Evolutionary conservation across 176 grass and related monocot species (phyloP), one percentile per base, ranked within the genome.

Genomic region (Oryza glaberrima): DNA sequence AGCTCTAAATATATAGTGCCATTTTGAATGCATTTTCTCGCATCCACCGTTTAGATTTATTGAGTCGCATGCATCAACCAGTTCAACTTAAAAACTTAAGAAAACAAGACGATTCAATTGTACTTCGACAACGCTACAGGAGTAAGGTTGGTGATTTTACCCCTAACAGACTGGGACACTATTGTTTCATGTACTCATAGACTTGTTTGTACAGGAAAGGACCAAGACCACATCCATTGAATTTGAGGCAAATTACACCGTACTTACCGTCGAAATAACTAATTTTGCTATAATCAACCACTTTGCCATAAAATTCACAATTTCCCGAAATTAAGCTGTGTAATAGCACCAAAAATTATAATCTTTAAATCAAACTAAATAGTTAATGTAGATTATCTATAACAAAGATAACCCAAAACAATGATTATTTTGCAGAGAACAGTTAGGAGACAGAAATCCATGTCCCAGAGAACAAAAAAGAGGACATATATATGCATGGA

Each of bases 401-500:
- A 32, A 32, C 30, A 32, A 32, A 32, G 35, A 36, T 5, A 35
- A 36, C 4, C 0, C 4, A 36, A 36, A 20, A 15, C 38, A 11
- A 2, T 45, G 44, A 52, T 23, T 54, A 14, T 30, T 7, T 20
- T 41, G 64, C 13, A 45, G 41, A 67, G 23, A 71, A 35, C 25
- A 23, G 34, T 49, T 79, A 54, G 32, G 40, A 77, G 82, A 79
- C 52, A 86, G 9, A 30, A 41, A 36, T 51, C 13, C 68, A 69
- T 79, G 84, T 51, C 54, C 47, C 70, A 34, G 54, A 58, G 54
- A n/a, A 58, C 47, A 9, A 72, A 75, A 32, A 85, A 30, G 23
- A 66, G 45, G 45, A 45, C 14, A 26, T 49, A 52, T 51, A 5
- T 5, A 48, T 9, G 9, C 72, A 64, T 71, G 40, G 40, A 41